Evolutionary conservation across 1,284 basidiomycete species (phyloP), one percentile per base, ranked within the genome.

Genomic region (Microbotryum saponariae): DNA sequence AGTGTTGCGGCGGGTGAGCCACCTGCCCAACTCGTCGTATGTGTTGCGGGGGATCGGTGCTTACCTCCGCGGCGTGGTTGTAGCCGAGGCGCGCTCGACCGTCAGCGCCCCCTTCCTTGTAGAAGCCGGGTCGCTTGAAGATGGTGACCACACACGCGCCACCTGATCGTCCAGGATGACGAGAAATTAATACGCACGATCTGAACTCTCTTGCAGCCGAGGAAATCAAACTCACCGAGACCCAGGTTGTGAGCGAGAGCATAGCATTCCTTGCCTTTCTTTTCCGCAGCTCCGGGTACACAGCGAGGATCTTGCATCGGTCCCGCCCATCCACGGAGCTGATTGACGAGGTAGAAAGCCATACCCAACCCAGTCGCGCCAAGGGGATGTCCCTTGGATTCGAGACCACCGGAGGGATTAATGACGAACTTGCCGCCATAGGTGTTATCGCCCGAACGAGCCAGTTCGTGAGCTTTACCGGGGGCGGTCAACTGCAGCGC

Each of bases 371-470:
- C 89, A 8, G 87, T 89, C 2, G 89, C 89, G 49, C 89, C 89
- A 23, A 64, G 60, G 3, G 64, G 61, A 6, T 89, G 86, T 2
- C 89, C 89, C 73, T 91, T 91, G 42, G 87, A 87, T 73, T 91
- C 88, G 37, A 92, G 80, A 0, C 89, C 89, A 44, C 89, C 89
- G 59, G 85, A 74, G 0, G 90, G 88, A 71, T 92, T 92, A 55
- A 92, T 76, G n/a, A 91, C 87, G 66, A 83, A 91, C 74, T 89
- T 89, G 16, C 89, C 89, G 33, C 88, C 88, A 65, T 88, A 89
- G 82, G 89, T 91, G 72, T 88, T 90, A 72, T 91, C 87, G 0
- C 85, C 84, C 6, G 79, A 77, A 55, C 90, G 86, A 27, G 90
- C 86, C 63, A 91, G 67, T 70, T 85, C 85, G 74, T 86, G 84